Evolutionary conservation across 257 asterid genomes (phyloP).

Genomic region (Rauvolfia tetraphylla): DNA sequence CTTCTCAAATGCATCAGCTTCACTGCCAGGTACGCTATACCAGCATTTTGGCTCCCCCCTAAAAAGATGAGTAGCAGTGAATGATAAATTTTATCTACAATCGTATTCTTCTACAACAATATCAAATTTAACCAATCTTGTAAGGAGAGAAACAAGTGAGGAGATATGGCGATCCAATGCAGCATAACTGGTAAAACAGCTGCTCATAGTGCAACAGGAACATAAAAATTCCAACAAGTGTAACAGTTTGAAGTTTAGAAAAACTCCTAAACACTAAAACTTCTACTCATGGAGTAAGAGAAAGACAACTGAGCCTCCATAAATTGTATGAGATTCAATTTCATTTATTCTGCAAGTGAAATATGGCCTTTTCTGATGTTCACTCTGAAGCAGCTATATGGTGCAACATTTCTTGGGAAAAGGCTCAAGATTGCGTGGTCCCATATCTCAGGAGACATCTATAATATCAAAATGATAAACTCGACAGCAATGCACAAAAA

Average conservation of each 20-base stretch:
- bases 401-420: background rate
- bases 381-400: background rate
- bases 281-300: background rate
- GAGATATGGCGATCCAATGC: background rate
- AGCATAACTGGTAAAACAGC: background rate
- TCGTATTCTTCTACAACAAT: background rate
- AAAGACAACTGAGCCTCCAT: background rate
- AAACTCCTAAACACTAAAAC: background rate
- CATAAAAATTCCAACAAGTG: background rate
- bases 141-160: background rate
- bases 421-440: background rate
- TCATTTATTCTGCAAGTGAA: background rate
- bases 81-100: background rate
- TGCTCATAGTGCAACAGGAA: background rate
- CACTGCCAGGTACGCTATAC: conserved; percentile 95
- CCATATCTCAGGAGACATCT: background rate
- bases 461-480: background rate
- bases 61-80: conserved; percentile 18
- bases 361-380: background rate
- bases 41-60: conserved; percentile 99
- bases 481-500: background rate
- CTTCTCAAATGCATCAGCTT: conserved; percentile 87
- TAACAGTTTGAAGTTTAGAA: background rate
- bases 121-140: background rate
- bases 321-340: background rate